Evolutionary conservation across 371 early-diverging fungal genomes (phyloP), one percentile per base, ranked within the genome.

Genomic region (Cokeromyces recurvatus): DNA sequence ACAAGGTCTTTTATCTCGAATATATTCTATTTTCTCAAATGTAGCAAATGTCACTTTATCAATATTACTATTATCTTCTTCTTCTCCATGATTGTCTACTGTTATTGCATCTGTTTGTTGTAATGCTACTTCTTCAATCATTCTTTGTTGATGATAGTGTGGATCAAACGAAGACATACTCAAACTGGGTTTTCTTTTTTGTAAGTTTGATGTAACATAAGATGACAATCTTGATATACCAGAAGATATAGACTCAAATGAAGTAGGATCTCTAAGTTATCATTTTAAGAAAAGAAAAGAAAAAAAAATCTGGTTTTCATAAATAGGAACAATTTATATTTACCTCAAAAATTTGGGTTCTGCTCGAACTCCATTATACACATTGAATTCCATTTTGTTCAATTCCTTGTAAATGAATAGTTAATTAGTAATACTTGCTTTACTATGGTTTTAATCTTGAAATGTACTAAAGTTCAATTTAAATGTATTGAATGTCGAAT

Each of bases 181-280:
- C 25, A 74, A 62, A 17, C 59, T 75, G 44, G 61, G 39, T 31
- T 61, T 68, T 41, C 61, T 48, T 59, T 75, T 68, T 11, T 62
- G 66, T 20, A 74, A 23, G 39, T 68, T 74, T 7, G 71, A 68
- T 31, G 77, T 58, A 17, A 82, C 82, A 37, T 80, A 79, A 17
- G 75, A 71, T 12, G 82, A 80, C 20, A 82, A 57, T 27, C 77
- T 77, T 22, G 76, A 72, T 50, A 78, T 52, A 25, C 74, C 79
- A 12, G 77, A 76, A 9, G 80, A 78, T 29, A 82, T 55, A 8
- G 75, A 74, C 55, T 82, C 82, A 21, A 82, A 53, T 15, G 80
- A 73, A 23, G 82, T 78, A 14, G 80, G 82, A 51, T 79, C 80
- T 50, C 80, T 82, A 37, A 25, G 12, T n/a, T n/a, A n/a, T n/a